Evolutionary conservation across 768 basidiomycete genomes (phyloP).

Genomic region (Boletus pseudopeckii): DNA sequence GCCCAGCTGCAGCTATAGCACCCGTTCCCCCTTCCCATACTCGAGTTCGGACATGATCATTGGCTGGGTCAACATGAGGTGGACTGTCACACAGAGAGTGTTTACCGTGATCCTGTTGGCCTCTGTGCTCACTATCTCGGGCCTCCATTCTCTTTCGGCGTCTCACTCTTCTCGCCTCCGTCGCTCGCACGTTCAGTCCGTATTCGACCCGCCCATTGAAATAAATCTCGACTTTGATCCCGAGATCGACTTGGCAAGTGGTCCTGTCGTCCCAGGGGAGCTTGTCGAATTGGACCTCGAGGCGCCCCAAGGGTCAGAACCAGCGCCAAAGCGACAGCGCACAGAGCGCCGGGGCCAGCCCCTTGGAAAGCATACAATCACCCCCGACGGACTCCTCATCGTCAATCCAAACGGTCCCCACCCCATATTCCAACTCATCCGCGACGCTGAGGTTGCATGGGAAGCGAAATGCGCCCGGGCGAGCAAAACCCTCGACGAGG

Average conservation of each 20-base stretch:
- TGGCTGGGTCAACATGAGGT: background rate
- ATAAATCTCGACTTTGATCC: background rate
- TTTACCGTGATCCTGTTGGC: background rate
- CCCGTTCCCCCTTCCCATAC: background rate
- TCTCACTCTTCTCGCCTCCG: background rate
- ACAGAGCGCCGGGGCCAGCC: background rate
- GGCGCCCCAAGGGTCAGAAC: background rate
- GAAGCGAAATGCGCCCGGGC: constrained; percentile 30
- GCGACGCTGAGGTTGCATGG: constrained; percentile 37
- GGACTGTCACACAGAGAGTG: background rate
- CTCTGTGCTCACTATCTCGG: background rate
- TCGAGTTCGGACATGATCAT: background rate
- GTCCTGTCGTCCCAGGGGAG: background rate
- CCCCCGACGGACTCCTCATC: constrained; percentile 31
- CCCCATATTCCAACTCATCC: constrained; percentile 44
- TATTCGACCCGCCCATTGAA: background rate
- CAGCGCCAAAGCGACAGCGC: background rate
- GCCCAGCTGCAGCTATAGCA: background rate
- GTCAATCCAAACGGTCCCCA: constrained; percentile 37
- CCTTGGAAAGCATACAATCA: constrained; percentile 20
- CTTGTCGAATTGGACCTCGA: background rate
- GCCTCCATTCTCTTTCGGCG: background rate
- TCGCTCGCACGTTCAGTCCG: background rate
- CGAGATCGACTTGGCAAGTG: background rate
- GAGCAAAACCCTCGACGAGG: constrained; percentile 37